These are phyloP conservation scores for Isoetes taiwanensis DNA, from an alignment of 75 land plant species.

Conservation along the genomic window DNA sequence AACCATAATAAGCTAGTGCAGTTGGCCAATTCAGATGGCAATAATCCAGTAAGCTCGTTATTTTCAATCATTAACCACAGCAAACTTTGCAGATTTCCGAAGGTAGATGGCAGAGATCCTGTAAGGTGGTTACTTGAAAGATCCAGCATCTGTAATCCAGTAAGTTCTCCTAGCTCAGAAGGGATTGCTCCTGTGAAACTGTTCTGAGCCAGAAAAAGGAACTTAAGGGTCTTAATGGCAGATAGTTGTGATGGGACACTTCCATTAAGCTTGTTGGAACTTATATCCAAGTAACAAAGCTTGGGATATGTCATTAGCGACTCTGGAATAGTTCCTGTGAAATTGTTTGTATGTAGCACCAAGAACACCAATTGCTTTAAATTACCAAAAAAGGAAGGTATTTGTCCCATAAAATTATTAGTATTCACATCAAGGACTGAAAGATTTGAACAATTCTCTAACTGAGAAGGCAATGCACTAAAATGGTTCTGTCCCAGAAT, in stretches of 20 bases:
- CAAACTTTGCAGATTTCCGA: constrained; percentile 22
- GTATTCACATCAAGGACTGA: constrained; percentile 24
- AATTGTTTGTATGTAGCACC: constrained; percentile 14
- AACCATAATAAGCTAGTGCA: too few relatives aligned
- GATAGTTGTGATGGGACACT: neutral
- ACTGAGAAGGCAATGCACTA: too few relatives aligned
- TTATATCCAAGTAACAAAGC: constrained; percentile 4
- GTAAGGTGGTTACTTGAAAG: constrained; percentile 54
- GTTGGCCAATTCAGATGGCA: too few relatives aligned
- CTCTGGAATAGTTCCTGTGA: constrained; percentile 14
- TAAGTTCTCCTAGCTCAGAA: constrained; percentile 8
- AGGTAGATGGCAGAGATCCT: constrained; percentile 38
- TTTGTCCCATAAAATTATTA: constrained; percentile 27
- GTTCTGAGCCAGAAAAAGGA: constrained; percentile 40
- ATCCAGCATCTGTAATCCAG: constrained; percentile 34
- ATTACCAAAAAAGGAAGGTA: constrained; percentile 30
- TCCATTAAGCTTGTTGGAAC: constrained; percentile 2
- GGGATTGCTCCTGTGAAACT: constrained; percentile 30
- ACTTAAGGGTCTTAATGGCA: constrained; percentile 6
- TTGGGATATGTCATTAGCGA: neutral
- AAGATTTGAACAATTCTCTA: too few relatives aligned
- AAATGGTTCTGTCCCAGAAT: too few relatives aligned
- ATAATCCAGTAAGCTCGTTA: too few relatives aligned
- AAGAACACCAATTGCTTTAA: constrained; percentile 16
- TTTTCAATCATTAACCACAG: too few relatives aligned